Base-by-base conservation (phyloP, 2,329 filamentous ascomycete genomes). In the Beauveria rudraprayagi region DNA sequence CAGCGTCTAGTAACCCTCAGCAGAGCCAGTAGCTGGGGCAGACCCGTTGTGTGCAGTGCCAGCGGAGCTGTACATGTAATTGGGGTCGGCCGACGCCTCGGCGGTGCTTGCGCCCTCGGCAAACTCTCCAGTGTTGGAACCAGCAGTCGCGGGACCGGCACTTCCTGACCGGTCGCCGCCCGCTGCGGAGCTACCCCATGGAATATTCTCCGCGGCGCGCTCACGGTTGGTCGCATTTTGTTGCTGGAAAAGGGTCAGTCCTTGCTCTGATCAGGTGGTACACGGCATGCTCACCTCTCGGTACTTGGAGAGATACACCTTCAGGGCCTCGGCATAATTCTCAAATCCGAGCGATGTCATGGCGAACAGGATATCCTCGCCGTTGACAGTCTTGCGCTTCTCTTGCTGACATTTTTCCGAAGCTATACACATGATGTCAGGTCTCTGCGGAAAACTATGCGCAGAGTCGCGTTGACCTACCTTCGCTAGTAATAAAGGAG, bases 361-460 rank as follows among this genome's bases (percentile, higher is more conserved):
- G 63, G 94, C 94, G 72, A 97, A 99, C 51, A 99, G 80, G 63
- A 99, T 99, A 70, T 99, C 94, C 76, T 99, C 94, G 68, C 94
- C 94, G 71, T 99, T 99, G 67, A 99, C 94, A 0, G 94, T 99
- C 81, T 99, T 99, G 70, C 94, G 87, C 82, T 99, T 99, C 77
- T 99, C 94, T 75, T 97, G 94, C 74, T 99, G 94, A 72, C 94
- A 99, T 77, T 99, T 99, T 76, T 99, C 94, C 65, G 94, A 97
- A 30, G 94, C 94, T 97, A 73, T 51, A 24, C 2, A 26, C 30
- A 26, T 19, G 4, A 19, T 43, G 50, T 51, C 28, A 53, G 41
- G 46, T 65, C 30, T 34, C 47, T 63, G 63, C 57, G 63, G 50
- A 40, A 47, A 59, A 53, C 51, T 11, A 53, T 30, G n/a, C 48